Percentiles rank a stretch among this genome's conserved stretches.
phyloP scores from a whole-genome alignment of 2,329 filamentous ascomycete genomes.

The Scopulariopsis brevicaulis region DNA sequence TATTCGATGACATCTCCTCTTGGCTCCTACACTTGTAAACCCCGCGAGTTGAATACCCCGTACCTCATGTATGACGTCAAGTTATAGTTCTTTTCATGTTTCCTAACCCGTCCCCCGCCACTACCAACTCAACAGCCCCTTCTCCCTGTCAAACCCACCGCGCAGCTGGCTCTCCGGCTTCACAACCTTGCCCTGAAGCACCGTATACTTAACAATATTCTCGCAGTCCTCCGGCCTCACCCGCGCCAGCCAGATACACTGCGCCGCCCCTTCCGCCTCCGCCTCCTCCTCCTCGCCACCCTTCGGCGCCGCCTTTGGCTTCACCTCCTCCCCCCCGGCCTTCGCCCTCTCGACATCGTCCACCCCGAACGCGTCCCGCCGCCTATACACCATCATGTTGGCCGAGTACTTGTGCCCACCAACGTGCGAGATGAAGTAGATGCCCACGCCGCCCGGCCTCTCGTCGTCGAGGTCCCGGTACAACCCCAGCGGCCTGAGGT shows the following conservation, averaged over 20 bases:
- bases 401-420: constrained; percentile 95
- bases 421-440: constrained; percentile 94
- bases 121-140: constrained; percentile 79
- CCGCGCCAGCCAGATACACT: constrained; percentile 88
- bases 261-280: constrained; percentile 51
- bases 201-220: constrained; percentile 79
- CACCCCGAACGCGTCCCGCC: constrained; percentile 43
- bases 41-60: too few relatives aligned
- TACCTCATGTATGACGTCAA: too few relatives aligned
- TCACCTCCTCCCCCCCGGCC: constrained; percentile 19
- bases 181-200: constrained; percentile 87
- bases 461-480: constrained; percentile 83
- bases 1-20: too few relatives aligned
- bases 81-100: neutral
- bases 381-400: constrained; percentile 86
- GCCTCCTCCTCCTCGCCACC: constrained; percentile 22
- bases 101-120: neutral
- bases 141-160: constrained; percentile 79
- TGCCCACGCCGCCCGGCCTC: constrained; percentile 80
- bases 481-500: constrained; percentile 73
- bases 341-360: constrained; percentile 28
- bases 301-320: constrained; percentile 2
- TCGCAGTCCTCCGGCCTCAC: constrained; percentile 84
- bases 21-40: too few relatives aligned
- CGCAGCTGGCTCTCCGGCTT: constrained; percentile 79